Conservation (phyloP, 2,329 filamentous ascomycete species). For the Fonsecaea monophora region DNA sequence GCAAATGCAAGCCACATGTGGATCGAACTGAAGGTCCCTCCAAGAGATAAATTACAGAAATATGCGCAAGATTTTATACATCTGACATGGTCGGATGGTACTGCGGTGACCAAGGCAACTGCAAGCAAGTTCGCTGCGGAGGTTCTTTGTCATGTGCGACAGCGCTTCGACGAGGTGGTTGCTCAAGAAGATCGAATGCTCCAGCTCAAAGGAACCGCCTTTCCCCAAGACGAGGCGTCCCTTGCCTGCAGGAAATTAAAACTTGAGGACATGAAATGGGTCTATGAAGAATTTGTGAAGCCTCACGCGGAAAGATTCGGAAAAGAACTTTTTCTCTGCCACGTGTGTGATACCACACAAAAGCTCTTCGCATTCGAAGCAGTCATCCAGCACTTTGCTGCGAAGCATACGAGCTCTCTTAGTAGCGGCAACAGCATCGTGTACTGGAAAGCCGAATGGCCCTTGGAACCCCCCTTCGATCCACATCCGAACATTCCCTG, state of each 20-base stretch:
- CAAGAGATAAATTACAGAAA: slow-evolving; percentile 68
- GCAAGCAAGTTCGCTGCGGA: slow-evolving; percentile 74
- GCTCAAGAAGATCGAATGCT: slow-evolving; percentile 61
- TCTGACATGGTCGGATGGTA: slow-evolving; percentile 69
- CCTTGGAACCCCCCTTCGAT: slow-evolving; percentile 74
- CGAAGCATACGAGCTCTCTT: slow-evolving; percentile 76
- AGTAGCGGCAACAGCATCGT: slow-evolving; percentile 76
- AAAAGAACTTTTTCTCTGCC: slow-evolving; percentile 79
- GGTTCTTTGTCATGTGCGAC: slow-evolving; percentile 70
- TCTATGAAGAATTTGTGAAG: slow-evolving; percentile 79
- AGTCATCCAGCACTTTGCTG: slow-evolving; percentile 81
- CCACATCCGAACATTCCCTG: slow-evolving; percentile 58
- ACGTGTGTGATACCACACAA: slow-evolving; percentile 67
- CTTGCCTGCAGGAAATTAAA: slow-evolving; percentile 63
- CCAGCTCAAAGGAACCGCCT: slow-evolving; percentile 50
- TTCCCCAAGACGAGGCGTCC: slow-evolving; percentile 60
- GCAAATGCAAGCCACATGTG: slow-evolving; percentile 71
- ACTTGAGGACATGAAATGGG: slow-evolving; percentile 85
- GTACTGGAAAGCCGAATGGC: slow-evolving; percentile 83
- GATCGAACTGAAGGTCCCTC: slow-evolving; percentile 72
- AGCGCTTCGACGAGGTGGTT: slow-evolving; percentile 69
- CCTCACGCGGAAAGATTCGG: slow-evolving; percentile 69
- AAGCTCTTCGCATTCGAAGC: slow-evolving; percentile 79
- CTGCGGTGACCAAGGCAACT: slow-evolving; percentile 67
- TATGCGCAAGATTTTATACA: slow-evolving; percentile 75